A percentile compares a stretch with the other conserved stretches of the same genome.
Conservation (phyloP, 1,284 basidiomycete species). For the Pseudozyma tsukubaensis region DNA sequence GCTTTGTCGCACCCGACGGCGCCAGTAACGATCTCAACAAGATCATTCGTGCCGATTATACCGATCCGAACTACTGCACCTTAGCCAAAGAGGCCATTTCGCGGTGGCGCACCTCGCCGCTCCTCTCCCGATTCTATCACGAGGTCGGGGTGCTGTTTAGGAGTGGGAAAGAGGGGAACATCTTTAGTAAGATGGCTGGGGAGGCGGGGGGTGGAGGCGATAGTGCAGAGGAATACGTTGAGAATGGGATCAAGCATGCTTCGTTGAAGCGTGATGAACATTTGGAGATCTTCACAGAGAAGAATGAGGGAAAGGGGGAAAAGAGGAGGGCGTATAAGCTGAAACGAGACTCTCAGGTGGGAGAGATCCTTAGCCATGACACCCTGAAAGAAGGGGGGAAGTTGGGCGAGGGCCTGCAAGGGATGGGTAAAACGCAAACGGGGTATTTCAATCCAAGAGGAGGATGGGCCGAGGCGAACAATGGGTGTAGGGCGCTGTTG, state of each 20-base stretch:
- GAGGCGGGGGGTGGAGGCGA: constrained; percentile 1
- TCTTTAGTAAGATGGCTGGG: no score
- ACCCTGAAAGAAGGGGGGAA: not conserved
- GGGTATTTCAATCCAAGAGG: constrained; percentile 81
- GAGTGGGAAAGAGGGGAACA: constrained; percentile 13
- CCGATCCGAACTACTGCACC: constrained; percentile 73
- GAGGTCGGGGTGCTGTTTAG: constrained; percentile 62
- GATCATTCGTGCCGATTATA: constrained; percentile 72
- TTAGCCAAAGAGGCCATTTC: constrained; percentile 80
- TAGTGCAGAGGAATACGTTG: constrained; percentile 35
- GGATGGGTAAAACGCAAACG: constrained; percentile 40
- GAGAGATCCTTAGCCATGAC: constrained; percentile 19
- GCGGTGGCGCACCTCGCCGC: constrained; percentile 74
- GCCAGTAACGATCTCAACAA: constrained; percentile 88
- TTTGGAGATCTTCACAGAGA: constrained; percentile 16
- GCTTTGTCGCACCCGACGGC: constrained; percentile 76
- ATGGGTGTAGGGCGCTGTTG: constrained; percentile 76
- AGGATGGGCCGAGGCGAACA: constrained; percentile 85
- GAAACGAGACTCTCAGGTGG: constrained; percentile 17
- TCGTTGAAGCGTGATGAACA: constrained; percentile 4
- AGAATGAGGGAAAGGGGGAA: not conserved
- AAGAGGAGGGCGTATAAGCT: constrained; percentile 35
- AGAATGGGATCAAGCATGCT: constrained; percentile 40
- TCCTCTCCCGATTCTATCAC: constrained; percentile 51
- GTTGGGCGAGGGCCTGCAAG: constrained; percentile 25